A percentile compares a stretch with the other conserved stretches of the same genome.
Conservation (phyloP, 1,139 yeast genomes). For the Debaryomyces psychrophilus region DNA sequence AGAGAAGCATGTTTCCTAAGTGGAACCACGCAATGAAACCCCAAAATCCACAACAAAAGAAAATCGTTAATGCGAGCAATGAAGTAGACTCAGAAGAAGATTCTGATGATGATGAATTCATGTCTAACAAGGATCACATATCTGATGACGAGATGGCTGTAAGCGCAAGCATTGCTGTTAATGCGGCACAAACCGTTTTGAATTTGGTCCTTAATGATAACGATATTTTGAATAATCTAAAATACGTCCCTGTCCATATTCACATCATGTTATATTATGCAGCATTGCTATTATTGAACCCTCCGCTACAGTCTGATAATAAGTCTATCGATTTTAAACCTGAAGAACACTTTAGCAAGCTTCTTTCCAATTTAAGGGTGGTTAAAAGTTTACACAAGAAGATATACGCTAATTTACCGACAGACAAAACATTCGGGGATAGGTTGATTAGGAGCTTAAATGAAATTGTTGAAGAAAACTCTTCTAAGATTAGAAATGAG, state of each 20-base stretch:
- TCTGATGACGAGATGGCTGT: constrained; percentile 40
- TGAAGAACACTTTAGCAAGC: constrained; percentile 24
- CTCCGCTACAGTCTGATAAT: constrained; percentile 38
- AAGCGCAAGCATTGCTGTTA: constrained; percentile 54
- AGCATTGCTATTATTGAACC: constrained; percentile 57
- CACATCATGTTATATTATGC: constrained; percentile 75
- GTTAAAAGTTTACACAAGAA: constrained; percentile 47
- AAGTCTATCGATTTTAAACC: constrained; percentile 21
- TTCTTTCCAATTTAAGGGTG: constrained; percentile 31
- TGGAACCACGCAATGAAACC: constrained; percentile 26
- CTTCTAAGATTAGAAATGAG: constrained; percentile 17
- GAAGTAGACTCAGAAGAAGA: constrained; percentile 32
- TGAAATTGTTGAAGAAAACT: constrained; percentile 45
- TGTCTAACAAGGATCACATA: constrained; percentile 40
- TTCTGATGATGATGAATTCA: constrained; percentile 34
- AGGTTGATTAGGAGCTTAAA: constrained; percentile 51
- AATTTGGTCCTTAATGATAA: constrained; percentile 60
- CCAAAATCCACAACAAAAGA: constrained; percentile 13
- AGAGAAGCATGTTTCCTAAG: constrained; percentile 40
- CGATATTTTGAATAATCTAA: constrained; percentile 59
- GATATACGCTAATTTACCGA: constrained; percentile 51
- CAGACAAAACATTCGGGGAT: constrained; percentile 56
- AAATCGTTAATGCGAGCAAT: constrained; percentile 23
- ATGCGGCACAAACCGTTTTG: constrained; percentile 66
- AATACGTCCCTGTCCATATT: constrained; percentile 70